A percentile compares a stretch with the other conserved stretches of the same genome.
phyloP scores from a whole-genome alignment of 495 filamentous ascomycete species.

The Neurospora sp. region DNA sequence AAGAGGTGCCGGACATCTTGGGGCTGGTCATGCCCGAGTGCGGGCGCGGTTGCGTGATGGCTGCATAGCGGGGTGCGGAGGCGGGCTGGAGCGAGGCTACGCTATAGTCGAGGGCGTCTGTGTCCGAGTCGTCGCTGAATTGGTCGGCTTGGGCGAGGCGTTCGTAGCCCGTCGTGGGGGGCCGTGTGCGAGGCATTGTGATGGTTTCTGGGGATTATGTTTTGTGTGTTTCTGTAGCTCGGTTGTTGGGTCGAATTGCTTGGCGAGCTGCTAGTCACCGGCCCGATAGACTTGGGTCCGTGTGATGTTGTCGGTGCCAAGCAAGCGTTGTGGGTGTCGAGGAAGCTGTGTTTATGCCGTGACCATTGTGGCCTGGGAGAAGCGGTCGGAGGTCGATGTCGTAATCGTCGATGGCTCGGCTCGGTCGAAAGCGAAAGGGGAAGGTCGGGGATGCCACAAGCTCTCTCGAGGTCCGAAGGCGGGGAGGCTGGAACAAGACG shows the following conservation, averaged over 20 bases:
- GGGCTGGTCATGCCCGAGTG: conserved; percentile 50
- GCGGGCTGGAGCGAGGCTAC: conserved; percentile 48
- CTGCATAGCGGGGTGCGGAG: conserved; percentile 59
- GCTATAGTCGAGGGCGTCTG: conserved; percentile 45
- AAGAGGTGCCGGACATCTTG: conserved; percentile 12
- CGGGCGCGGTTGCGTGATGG: conserved; percentile 49
- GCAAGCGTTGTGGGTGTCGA: background rate
- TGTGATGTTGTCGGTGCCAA: background rate
- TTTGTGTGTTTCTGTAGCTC: background rate
- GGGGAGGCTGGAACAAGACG: background rate
- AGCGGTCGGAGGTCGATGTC: background rate
- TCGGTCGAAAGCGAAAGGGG: background rate
- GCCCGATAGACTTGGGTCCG: background rate
- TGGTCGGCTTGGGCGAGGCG: conserved; percentile 86
- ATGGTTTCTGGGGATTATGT: background rate
- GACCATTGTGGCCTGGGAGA: background rate
- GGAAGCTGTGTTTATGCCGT: background rate
- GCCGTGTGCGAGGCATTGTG: conserved; percentile 39
- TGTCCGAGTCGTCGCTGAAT: conserved; percentile 65
- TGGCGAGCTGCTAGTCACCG: background rate
- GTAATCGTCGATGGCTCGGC: background rate
- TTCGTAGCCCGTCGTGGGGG: conserved; percentile 82
- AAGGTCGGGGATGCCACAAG: background rate
- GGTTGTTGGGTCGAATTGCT: background rate
- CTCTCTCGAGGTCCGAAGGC: background rate